Base-by-base conservation (phyloP, 2,329 filamentous ascomycete genomes). In the Aspergillus sclerotialis region DNA sequence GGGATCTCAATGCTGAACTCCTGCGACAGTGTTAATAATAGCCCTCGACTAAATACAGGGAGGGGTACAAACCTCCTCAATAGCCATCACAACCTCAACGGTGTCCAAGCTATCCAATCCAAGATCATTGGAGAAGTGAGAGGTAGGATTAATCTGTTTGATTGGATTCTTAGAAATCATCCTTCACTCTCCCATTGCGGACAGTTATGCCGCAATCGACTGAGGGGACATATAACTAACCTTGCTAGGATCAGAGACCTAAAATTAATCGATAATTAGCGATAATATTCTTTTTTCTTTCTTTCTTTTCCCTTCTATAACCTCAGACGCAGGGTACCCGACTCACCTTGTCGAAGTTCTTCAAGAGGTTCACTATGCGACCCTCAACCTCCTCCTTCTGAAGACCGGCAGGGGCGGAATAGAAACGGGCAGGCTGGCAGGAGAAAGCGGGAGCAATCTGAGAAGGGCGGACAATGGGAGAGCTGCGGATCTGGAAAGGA, bases 11-110 rank as follows among this genome's bases (percentile, higher is more conserved):
- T 92, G 82, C 87, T 82, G 69, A 83, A 83, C 59, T 83, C 79
- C 78, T 81, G 30, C 21, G 34, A 15, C 14, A 39, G 33, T 23
- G 45, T 40, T 35, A 43, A 36, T 36, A 30, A 30, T 32, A 26
- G 25, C 15, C 19, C 10, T 42, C 37, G 37, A 19, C 30, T 41
- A 33, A 44, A 36, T 33, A 23, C 41, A 38, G 45, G 33, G 28
- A 1, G 19, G 24, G 17, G 26, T 30, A 36, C 52, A 46, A 68
- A 88, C 84, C 81, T 98, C 92, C 78, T 98, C 92, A 69, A 98
- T 96, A 49, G 92, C 92, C 92, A 98, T 98, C 55, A 98, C 92
- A 50, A 98, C 92, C 76, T 98, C 92, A 46, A 98, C 92, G 45
- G 92, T 95, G 67, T 98, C 92, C 66, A 98, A 78, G 70, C 84